Conservation (phyloP, 2,329 filamentous ascomycete genomes). For the Cladosporium austrohemisphaericum region DNA sequence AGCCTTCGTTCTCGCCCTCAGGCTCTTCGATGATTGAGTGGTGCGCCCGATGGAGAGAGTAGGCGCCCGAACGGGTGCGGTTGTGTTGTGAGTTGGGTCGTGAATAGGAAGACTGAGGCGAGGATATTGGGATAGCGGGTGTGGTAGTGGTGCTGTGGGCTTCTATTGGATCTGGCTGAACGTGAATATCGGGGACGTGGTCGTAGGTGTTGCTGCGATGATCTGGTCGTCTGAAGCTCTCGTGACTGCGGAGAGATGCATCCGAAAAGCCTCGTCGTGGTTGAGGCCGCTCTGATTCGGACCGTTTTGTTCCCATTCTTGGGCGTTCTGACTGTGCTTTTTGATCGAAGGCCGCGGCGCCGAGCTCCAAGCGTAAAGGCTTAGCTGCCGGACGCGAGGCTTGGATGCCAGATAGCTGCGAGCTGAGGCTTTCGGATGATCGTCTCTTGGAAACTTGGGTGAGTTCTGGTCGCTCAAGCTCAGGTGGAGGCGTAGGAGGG, state of each 20-base stretch:
- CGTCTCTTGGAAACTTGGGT: conserved; percentile 25
- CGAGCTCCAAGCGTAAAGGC: conserved; percentile 47
- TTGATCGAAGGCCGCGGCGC: conserved; percentile 47
- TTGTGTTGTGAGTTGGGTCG: conserved; percentile 22
- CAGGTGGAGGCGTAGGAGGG: conserved; percentile 96
- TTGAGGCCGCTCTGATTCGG: conserved; percentile 39
- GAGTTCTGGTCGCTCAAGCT: conserved; percentile 57
- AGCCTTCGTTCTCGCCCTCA: conserved; percentile 62
- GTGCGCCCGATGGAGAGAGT: conserved; percentile 32
- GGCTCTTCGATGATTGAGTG: conserved; percentile 75
- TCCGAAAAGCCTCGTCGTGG: conserved; percentile 17
- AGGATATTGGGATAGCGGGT: conserved; percentile 14
- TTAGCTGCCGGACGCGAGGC: conserved; percentile 43
- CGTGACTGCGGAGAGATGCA: conserved; percentile 20
- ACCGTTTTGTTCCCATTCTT: conserved; percentile 34
- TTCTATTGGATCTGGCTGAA: conserved; percentile 37
- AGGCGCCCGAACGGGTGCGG: conserved; percentile 31
- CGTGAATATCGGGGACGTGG: conserved; percentile 64
- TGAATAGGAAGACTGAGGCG: conserved; percentile 15
- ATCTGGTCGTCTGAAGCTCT: conserved; percentile 38
- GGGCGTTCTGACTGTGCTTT: conserved; percentile 40
- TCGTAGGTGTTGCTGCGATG: conserved; percentile 54
- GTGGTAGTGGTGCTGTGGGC: conserved; percentile 27
- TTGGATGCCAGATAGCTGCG: conserved; percentile 33
- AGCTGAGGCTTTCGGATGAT: conserved; percentile 45